phyloP scores from a whole-genome alignment of 2,329 filamentous ascomycete genomes.

The Venturia effusa region DNA sequence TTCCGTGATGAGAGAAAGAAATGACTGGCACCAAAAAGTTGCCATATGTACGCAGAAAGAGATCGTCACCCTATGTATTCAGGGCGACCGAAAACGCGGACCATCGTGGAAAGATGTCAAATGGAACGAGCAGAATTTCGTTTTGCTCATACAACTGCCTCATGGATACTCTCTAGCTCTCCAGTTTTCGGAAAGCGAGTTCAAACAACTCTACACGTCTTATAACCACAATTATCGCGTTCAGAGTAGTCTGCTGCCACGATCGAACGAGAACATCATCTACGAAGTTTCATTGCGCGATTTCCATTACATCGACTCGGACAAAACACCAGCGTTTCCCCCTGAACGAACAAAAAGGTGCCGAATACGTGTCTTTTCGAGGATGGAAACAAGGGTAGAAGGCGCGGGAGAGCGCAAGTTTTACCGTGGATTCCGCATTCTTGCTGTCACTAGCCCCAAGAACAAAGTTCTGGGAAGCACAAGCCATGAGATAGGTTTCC shows the following conservation, averaged over 20 bases:
- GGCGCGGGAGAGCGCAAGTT: conserved; percentile 61
- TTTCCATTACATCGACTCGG: conserved; percentile 71
- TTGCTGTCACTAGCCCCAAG: conserved; percentile 65
- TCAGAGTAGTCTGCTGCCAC: conserved; percentile 57
- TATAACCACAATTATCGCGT: conserved; percentile 76
- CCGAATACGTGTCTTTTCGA: conserved; percentile 66
- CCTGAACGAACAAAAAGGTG: conserved; percentile 62
- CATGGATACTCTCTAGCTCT: conserved; percentile 65
- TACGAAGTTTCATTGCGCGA: conserved; percentile 60
- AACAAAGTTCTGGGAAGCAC: conserved; percentile 70
- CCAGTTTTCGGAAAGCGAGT: conserved; percentile 66
- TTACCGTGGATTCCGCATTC: conserved; percentile 70
- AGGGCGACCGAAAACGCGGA: conserved; percentile 54
- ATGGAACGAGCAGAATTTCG: conserved; percentile 60
- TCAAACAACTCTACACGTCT: conserved; percentile 67
- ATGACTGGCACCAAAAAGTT: conserved; percentile 59
- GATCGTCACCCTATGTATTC: conserved; percentile 63
- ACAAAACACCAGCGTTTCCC: conserved; percentile 63
- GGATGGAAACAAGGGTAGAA: conserved; percentile 53
- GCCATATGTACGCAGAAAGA: conserved; percentile 72
- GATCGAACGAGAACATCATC: conserved; percentile 57
- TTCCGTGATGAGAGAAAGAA: conserved; percentile 60
- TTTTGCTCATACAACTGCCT: conserved; percentile 59
- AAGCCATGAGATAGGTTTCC: conserved; percentile 55
- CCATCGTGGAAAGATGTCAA: conserved; percentile 72